These are phyloP conservation scores for Ceratocystiopsis sp. DNA, from an alignment of 2,329 filamentous ascomycete genomes.

Conservation along the genomic window DNA sequence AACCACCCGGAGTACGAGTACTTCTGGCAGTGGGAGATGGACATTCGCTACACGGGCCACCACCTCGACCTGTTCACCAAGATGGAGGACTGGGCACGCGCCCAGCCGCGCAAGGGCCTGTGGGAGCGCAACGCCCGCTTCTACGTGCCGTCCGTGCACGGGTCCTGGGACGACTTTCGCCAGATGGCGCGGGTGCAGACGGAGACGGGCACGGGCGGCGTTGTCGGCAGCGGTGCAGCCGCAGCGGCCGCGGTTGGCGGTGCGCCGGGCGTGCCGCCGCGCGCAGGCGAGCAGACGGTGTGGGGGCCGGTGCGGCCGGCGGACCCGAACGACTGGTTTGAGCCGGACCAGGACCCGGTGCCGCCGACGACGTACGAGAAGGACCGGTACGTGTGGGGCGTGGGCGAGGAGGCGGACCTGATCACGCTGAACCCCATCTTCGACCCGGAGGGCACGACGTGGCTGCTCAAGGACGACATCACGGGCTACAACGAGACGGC, in stretches of 20 bases:
- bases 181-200: slow-evolving; percentile 61
- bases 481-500: slow-evolving; percentile 58
- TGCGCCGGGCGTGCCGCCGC: slow-evolving; percentile 12
- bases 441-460: slow-evolving; percentile 73
- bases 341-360: slow-evolving; percentile 52
- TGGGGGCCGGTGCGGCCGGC: slow-evolving; percentile 70
- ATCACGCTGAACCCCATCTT: slow-evolving; percentile 88
- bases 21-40: slow-evolving; percentile 95
- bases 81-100: slow-evolving; percentile 49
- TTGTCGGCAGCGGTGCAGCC: slow-evolving; percentile 20
- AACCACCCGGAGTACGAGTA: slow-evolving; percentile 78
- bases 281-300: slow-evolving; percentile 40
- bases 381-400: slow-evolving; percentile 73
- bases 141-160: slow-evolving; percentile 61
- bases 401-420: slow-evolving; percentile 77
- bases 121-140: slow-evolving; percentile 70
- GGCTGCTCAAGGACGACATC: slow-evolving; percentile 67
- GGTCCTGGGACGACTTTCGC: slow-evolving; percentile 63
- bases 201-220: slow-evolving; percentile 45
- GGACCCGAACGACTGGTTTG: slow-evolving; percentile 53
- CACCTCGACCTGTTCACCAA: slow-evolving; percentile 61
- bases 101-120: slow-evolving; percentile 61
- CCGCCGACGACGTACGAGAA: slow-evolving; percentile 59
- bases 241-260: too few species aligned
- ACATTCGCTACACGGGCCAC: slow-evolving; percentile 77